Evolutionary conservation across 2,329 filamentous ascomycete genomes (phyloP).

Genomic region (Aspergillus luchuensis): DNA sequence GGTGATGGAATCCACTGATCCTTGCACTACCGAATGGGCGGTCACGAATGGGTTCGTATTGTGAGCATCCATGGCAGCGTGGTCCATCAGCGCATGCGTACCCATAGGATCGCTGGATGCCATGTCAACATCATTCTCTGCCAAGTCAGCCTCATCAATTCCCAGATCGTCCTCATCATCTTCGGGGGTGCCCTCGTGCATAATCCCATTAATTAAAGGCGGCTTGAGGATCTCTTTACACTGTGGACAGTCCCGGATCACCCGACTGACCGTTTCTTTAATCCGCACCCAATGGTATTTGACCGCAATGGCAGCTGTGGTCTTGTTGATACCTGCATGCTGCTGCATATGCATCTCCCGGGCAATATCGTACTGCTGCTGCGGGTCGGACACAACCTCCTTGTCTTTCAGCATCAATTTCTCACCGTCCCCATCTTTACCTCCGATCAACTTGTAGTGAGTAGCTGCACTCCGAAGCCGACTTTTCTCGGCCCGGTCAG

Average conservation of each 20-base stretch:
- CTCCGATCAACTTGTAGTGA: slow-evolving; percentile 78
- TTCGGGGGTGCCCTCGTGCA: slow-evolving; percentile 28
- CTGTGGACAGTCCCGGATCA: slow-evolving; percentile 86
- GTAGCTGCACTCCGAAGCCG: slow-evolving; percentile 89
- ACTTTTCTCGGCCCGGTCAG: slow-evolving; percentile 93
- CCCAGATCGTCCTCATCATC: slow-evolving; percentile 13
- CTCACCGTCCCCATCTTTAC: slow-evolving; percentile 56
- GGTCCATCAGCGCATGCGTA: slow-evolving; percentile 25
- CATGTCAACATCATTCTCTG: slow-evolving; percentile 6
- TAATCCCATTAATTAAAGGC: slow-evolving; percentile 38
- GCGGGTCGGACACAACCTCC: slow-evolving; percentile 89
- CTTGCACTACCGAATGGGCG: slow-evolving; percentile 36
- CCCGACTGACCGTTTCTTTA: slow-evolving; percentile 93
- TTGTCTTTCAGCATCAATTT: slow-evolving; percentile 97
- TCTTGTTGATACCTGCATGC: slow-evolving; percentile 97
- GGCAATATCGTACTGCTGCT: slow-evolving; percentile 87
- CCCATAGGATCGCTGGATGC: slow-evolving; percentile 16
- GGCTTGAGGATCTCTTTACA: slow-evolving; percentile 79
- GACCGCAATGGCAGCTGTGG: slow-evolving; percentile 88
- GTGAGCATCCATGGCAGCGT: slow-evolving; percentile 22
- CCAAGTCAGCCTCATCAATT: not conserved
- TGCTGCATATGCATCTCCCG: slow-evolving; percentile 70
- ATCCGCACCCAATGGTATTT: slow-evolving; percentile 97
- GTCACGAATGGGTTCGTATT: slow-evolving; percentile 38
- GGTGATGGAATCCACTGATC: slow-evolving; percentile 41